These are phyloP conservation scores for Microbotryum silenes-acaulis DNA, from an alignment of 1,284 basidiomycete species.

Conservation along the genomic window DNA sequence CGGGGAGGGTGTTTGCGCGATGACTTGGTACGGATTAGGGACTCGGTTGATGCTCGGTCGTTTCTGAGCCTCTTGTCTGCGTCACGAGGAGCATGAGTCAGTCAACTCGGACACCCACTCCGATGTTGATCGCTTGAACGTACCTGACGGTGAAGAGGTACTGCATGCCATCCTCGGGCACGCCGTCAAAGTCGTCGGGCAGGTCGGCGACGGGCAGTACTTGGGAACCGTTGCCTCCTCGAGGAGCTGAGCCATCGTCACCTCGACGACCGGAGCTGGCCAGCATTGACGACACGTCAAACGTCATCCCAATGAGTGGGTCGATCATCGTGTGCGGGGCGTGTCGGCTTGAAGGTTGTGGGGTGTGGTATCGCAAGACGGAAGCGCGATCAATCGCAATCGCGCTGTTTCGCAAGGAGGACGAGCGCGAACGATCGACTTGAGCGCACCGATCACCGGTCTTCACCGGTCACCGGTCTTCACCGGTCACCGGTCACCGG, in stretches of 20 bases:
- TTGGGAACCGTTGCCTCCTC: slow-evolving; percentile 34
- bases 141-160: slow-evolving; percentile 51
- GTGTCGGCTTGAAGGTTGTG: background rate
- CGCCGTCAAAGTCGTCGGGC: slow-evolving; percentile 48
- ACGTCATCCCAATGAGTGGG: slow-evolving; percentile 19
- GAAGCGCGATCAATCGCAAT: too few species aligned
- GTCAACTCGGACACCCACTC: rapidly evolving
- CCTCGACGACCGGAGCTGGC: background rate
- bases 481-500: too few species aligned
- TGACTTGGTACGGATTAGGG: slow-evolving; percentile 24
- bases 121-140: background rate
- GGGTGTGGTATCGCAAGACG: background rate
- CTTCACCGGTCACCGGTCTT: too few species aligned
- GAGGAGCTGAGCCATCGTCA: slow-evolving; percentile 22
- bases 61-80: slow-evolving; percentile 24
- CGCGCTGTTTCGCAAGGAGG: too few species aligned
- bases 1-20: background rate
- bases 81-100: background rate
- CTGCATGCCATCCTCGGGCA: slow-evolving; percentile 53
- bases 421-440: too few species aligned
- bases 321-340: background rate
- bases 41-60: slow-evolving; percentile 18
- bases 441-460: too few species aligned
- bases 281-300: slow-evolving; percentile 11
- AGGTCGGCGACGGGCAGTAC: slow-evolving; percentile 34